Evolutionary conservation across 768 basidiomycete species (phyloP).

Genomic region (Gloeophyllum trabeum): DNA sequence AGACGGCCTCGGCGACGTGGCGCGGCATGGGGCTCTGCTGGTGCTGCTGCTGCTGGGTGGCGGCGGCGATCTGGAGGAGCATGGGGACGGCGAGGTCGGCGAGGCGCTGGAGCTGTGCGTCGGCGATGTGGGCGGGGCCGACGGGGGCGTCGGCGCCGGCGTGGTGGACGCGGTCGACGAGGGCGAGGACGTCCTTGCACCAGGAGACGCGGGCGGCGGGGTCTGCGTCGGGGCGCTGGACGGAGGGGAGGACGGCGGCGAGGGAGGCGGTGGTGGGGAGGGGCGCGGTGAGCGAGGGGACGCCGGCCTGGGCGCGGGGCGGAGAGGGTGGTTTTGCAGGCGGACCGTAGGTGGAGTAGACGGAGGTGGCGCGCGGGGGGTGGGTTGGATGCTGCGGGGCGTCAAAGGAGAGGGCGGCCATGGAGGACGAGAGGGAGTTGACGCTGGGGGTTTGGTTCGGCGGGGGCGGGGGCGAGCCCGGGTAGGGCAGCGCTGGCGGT

Average conservation of each 20-base stretch:
- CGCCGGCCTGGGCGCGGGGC: constrained; percentile 11
- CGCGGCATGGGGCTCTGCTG: constrained; percentile 22
- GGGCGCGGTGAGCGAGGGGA: constrained; percentile 51
- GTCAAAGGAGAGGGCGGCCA: constrained; percentile 1
- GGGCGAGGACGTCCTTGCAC: constrained; percentile 73
- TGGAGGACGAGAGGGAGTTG: background rate
- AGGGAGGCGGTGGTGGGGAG: constrained; percentile 58
- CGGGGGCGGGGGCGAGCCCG: constrained; percentile 11
- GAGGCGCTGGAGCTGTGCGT: constrained; percentile 49
- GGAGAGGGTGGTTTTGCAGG: constrained; percentile 13
- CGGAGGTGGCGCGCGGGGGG: constrained; percentile 8
- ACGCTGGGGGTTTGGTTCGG: constrained; percentile 6
- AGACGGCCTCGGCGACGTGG: constrained; percentile 62
- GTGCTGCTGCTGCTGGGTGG: constrained; percentile 18
- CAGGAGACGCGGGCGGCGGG: constrained; percentile 59
- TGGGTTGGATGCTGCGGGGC: constrained; percentile 1
- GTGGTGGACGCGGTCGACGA: constrained; percentile 51
- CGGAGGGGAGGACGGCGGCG: constrained; percentile 31
- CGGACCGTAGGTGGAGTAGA: constrained; percentile 7
- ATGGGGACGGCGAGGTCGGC: constrained; percentile 54
- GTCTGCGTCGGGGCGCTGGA: constrained; percentile 45
- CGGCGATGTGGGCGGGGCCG: constrained; percentile 43
- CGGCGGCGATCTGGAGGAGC: constrained; percentile 44
- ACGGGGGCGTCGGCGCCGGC: constrained; percentile 17
- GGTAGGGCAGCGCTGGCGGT: constrained; percentile 12